Conservation (phyloP, 495 filamentous ascomycete species). For the Daldinia grandis region DNA sequence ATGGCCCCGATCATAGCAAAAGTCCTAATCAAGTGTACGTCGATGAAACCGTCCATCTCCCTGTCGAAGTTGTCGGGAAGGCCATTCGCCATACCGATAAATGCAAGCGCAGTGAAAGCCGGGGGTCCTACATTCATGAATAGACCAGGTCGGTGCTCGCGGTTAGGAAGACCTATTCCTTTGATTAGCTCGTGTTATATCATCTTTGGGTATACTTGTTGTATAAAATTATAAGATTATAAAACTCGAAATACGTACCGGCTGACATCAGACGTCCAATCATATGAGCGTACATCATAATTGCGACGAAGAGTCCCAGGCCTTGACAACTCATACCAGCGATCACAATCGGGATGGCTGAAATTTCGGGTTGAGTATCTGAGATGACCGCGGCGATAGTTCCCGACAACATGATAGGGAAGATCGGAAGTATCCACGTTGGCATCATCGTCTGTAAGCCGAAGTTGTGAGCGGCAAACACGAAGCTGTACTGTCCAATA, state of each 20-base stretch:
- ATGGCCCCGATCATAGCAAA: conserved; percentile 63
- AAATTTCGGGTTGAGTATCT: conserved; percentile 52
- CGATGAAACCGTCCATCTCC: conserved; percentile 38
- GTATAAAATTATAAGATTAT: neutral
- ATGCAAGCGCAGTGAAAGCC: conserved; percentile 72
- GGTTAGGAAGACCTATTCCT: conserved; percentile 54
- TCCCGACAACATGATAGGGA: conserved; percentile 64
- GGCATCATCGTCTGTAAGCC: conserved; percentile 58
- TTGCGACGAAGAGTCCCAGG: conserved; percentile 58
- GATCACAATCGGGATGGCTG: conserved; percentile 56
- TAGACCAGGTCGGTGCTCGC: conserved; percentile 65
- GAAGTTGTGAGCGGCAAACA: conserved; percentile 57
- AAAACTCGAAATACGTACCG: conserved; percentile 53
- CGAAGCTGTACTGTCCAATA: conserved; percentile 60
- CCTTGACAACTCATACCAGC: conserved; percentile 63
- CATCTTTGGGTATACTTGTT: no score
- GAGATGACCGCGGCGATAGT: conserved; percentile 58
- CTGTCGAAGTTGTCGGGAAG: conserved; percentile 49
- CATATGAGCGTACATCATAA: conserved; percentile 65
- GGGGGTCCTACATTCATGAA: conserved; percentile 77
- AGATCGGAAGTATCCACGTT: conserved; percentile 66
- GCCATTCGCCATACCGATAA: conserved; percentile 69
- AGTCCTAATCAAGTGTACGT: conserved; percentile 57
- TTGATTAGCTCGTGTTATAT: conserved; percentile 20
- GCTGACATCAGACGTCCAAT: conserved; percentile 68